Evolutionary conservation across 1,284 basidiomycete species (phyloP).

Genomic region (Cryptococcus sp.): DNA sequence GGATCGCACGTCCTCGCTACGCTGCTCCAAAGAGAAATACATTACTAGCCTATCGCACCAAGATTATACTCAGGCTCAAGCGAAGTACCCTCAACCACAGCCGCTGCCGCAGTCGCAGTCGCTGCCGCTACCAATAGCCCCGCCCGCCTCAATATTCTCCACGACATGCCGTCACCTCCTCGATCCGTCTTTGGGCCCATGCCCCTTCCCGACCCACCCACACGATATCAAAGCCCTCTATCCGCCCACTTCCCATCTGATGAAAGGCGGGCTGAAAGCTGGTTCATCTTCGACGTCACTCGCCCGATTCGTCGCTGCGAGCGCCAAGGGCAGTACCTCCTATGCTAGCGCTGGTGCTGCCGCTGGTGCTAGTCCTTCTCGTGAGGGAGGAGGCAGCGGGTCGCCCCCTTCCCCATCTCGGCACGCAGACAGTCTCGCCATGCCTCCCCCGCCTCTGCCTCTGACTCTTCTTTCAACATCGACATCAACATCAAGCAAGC

Average conservation of each 20-base stretch:
- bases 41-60: too few relatives aligned
- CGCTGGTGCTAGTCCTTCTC: background rate
- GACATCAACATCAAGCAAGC: too few relatives aligned
- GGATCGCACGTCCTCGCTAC: too few relatives aligned
- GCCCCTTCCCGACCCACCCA: slow-evolving; percentile 23
- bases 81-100: too few relatives aligned
- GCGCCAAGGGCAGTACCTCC: background rate
- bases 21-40: too few relatives aligned
- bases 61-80: too few relatives aligned
- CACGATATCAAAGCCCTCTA: slow-evolving; percentile 22
- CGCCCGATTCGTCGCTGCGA: background rate
- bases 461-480: background rate
- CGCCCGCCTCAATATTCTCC: slow-evolving; percentile 17
- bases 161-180: slow-evolving; percentile 14
- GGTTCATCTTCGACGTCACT: background rate
- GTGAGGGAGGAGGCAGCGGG: background rate
- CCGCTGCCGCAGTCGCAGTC: too few relatives aligned
- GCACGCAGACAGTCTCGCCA: background rate
- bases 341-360: background rate
- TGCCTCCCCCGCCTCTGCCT: background rate
- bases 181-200: slow-evolving; percentile 19
- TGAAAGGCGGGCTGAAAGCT: background rate
- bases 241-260: slow-evolving; percentile 17
- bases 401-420: background rate
- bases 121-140: background rate